phyloP scores from a whole-genome alignment of 768 basidiomycete species.

The Lentinula lateritia region DNA sequence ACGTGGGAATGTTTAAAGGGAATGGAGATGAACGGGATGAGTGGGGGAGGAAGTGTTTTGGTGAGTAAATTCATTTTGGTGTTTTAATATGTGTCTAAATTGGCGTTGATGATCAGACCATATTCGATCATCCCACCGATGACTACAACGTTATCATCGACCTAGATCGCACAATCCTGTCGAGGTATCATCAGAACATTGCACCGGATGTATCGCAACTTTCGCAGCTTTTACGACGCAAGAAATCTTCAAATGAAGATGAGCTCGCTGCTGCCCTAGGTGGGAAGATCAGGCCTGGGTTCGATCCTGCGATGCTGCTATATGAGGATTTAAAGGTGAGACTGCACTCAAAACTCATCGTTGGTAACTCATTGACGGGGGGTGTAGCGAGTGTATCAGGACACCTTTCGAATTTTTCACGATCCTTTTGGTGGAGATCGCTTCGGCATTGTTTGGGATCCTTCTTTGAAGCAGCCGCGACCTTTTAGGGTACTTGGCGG shows the following conservation, averaged over 20 bases:
- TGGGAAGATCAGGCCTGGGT: conserved; percentile 51
- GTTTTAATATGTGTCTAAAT: conserved; percentile 1
- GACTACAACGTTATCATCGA: conserved; percentile 86
- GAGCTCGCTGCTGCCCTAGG: conserved; percentile 6
- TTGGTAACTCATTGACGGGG: background rate
- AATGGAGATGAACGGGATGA: conserved; percentile 45
- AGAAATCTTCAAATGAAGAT: conserved; percentile 41
- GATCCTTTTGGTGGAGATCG: conserved; percentile 75
- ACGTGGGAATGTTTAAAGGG: conserved; percentile 56
- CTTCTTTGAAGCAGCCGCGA: conserved; percentile 51
- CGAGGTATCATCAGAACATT: conserved; percentile 74
- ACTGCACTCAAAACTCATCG: background rate
- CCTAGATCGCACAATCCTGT: conserved; percentile 56
- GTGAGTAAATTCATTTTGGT: conserved; percentile 1
- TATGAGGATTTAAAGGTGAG: conserved; percentile 59
- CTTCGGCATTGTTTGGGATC: conserved; percentile 87
- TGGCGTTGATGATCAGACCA: conserved; percentile 40
- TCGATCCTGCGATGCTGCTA: conserved; percentile 71
- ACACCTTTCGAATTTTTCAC: conserved; percentile 79
- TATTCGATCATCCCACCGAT: conserved; percentile 78
- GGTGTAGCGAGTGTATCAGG: conserved; percentile 59
- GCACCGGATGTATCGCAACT: conserved; percentile 43
- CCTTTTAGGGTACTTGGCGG: conserved; percentile 80
- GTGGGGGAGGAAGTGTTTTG: conserved; percentile 55
- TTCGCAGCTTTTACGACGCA: conserved; percentile 16